phyloP scores from a whole-genome alignment of 768 basidiomycete genomes.

The Fomitopsis serialis region DNA sequence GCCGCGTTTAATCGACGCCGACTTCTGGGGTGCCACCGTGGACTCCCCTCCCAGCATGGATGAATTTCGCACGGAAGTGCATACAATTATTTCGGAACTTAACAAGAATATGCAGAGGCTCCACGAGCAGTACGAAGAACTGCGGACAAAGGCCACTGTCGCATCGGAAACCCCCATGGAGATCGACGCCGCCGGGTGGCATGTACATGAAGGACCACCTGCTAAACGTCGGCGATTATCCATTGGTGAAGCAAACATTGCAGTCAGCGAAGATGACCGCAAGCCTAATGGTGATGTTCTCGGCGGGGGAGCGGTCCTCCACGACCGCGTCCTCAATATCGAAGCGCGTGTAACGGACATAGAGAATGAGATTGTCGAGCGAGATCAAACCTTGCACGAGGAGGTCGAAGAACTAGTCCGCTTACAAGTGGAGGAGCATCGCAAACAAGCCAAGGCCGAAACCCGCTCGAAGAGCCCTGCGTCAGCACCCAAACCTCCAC shows the following conservation, averaged over 20 bases:
- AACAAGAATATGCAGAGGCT: slow-evolving; percentile 8
- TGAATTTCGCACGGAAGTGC: slow-evolving; percentile 28
- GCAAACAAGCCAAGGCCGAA: slow-evolving; percentile 2
- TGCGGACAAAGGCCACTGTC: background rate
- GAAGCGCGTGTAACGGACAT: slow-evolving; percentile 26
- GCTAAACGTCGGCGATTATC: slow-evolving; percentile 10
- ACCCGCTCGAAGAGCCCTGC: slow-evolving; percentile 1
- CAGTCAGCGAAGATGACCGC: background rate
- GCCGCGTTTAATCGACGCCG: slow-evolving; percentile 26
- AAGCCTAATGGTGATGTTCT: slow-evolving; percentile 5
- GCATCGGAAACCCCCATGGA: background rate
- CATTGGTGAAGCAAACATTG: background rate
- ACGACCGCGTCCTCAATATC: slow-evolving; percentile 24
- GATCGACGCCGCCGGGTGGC: too few species aligned
- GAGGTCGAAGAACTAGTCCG: slow-evolving; percentile 2
- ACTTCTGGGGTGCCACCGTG: slow-evolving; percentile 34
- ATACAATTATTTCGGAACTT: slow-evolving; percentile 12
- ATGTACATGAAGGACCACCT: background rate
- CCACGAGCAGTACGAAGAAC: background rate
- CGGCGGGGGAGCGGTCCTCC: slow-evolving; percentile 22
- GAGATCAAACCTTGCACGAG: slow-evolving; percentile 22
- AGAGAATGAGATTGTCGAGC: slow-evolving; percentile 32
- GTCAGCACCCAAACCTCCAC: background rate
- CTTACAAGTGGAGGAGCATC: slow-evolving; percentile 2
- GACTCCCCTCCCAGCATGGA: slow-evolving; percentile 5